Evolutionary conservation across 2,329 filamentous ascomycete genomes (phyloP), one percentile per base, ranked within the genome.

Genomic region (Fusarium clavum): DNA sequence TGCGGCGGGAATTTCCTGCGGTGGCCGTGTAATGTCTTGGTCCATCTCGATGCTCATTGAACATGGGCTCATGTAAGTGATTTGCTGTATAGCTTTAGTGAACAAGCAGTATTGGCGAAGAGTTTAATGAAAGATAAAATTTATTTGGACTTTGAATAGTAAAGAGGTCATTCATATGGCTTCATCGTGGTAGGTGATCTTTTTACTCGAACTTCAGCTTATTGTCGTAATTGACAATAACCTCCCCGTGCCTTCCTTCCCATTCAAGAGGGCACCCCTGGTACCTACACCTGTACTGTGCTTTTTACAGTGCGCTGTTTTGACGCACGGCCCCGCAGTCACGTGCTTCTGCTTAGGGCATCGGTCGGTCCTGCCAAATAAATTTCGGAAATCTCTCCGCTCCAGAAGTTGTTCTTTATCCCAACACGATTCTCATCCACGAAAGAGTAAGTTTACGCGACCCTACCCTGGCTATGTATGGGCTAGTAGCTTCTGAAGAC

Each of bases 381-480:
- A 64, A 64, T 43, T 20, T 59, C 73, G 75, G 77, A 77, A 79
- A 72, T 71, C 64, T 74, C 61, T 60, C 77, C 77, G 74, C 67
- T 54, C 63, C 43, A 43, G 70, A 64, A 71, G 69, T 77, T 81
- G 76, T 79, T 80, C 78, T 77, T 81, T 76, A 82, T 81, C 80
- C 80, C 78, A 80, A 77, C 79, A 80, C 78, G 78, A 81, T 79
- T 82, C 81, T 84, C 82, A 83, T 83, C 80, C 73, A 77, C 76
- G 80, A 81, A 83, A 79, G 74, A 78, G 81, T 82, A 75, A 75
- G 75, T 65, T 58, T 46, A 59, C 51, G 70, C 59, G 53, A 52
- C 63, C 67, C 58, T 44, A 47, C 47, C 51, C 48, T 44, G 46
- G 47, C 62, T 44, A 67, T 51, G 30, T 38, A 70, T 51, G 32